Base-by-base conservation (phyloP, 164 flowering plant species). In the Macadamia integrifolia region DNA sequence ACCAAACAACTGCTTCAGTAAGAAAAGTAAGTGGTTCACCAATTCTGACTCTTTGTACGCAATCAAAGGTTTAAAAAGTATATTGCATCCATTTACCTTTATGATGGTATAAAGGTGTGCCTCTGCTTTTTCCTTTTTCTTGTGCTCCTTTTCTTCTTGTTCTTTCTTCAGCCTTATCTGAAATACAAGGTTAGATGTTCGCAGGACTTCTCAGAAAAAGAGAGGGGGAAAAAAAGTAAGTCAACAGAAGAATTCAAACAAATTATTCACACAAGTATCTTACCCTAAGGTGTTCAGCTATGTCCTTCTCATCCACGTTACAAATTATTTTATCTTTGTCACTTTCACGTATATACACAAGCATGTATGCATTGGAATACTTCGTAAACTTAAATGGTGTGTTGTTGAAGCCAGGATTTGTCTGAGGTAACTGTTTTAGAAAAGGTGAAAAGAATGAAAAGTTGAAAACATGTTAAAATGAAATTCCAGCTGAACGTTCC, bases 91-190 rank as follows among this genome's bases (percentile, higher is more conserved):
- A 30, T 28, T 23, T 60, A 85, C 92, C 92, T 87, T 87, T 68
- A 85, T 83, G 46, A 87, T 74, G 0, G 89, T 87, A 72, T 87
- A 87, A 23, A 85, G 82, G 76, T 84, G 88, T 7, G 88, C 88
- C 68, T 82, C 84, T 1, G 88, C 91, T 66, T 81, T 87, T 46
- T 83, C 81, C 62, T 77, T 86, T 75, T 81, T 85, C 75, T 86
- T 84, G 15, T 74, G 70, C 58, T 82, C 85, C 69, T 82, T 80
- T 64, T 83, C 82, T 68, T 83, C 82, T 67, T 80, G 86, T 63
- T 83, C 86, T 72, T 78, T 80, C 72, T 80, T 80, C 70, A 83
- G 68, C 46, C 84, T 76, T 67, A 77, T 72, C 86, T 83, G 75
- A 1, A 70, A 14, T 17, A 64, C 42, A n/a, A 30, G 61, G 35